Evolutionary conservation across 2,329 filamentous ascomycete species (phyloP).

Genomic region (Colletotrichum scovillei): DNA sequence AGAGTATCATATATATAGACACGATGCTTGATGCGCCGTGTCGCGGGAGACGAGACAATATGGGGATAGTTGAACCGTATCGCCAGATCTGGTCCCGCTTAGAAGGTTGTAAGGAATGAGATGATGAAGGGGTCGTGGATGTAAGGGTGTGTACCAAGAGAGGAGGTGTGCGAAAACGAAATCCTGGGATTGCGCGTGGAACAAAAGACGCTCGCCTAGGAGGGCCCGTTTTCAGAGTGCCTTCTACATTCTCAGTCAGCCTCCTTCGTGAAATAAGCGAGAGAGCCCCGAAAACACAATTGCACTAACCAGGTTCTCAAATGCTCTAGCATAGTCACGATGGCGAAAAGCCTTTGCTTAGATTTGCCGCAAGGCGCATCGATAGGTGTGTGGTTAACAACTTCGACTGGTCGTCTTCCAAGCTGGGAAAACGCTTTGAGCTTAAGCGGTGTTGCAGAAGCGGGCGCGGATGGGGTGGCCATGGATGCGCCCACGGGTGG

Average conservation of each 20-base stretch:
- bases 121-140: constrained; percentile 30
- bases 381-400: constrained; percentile 25
- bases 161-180: constrained; percentile 23
- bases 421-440: constrained; percentile 24
- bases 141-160: constrained; percentile 26
- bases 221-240: constrained; percentile 29
- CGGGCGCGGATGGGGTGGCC: constrained; percentile 24
- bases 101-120: constrained; percentile 28
- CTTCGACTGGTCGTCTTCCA: constrained; percentile 1
- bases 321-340: constrained; percentile 16
- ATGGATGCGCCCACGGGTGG: constrained; percentile 23
- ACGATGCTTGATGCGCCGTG: constrained; percentile 21
- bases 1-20: constrained; percentile 35
- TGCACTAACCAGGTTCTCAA: constrained; percentile 18
- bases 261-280: constrained; percentile 16
- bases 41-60: constrained; percentile 27
- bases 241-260: constrained; percentile 33
- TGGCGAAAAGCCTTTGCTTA: constrained; percentile 29
- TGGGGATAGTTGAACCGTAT: constrained; percentile 26
- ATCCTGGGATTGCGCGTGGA: constrained; percentile 34
- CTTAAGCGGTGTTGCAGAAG: constrained; percentile 26
- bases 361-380: constrained; percentile 23
- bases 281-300: constrained; percentile 11
- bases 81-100: constrained; percentile 32
- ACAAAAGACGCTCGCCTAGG: constrained; percentile 19